phyloP scores from a whole-genome alignment of 2,329 filamentous ascomycete genomes.

The Zymoseptoria passerinii region DNA sequence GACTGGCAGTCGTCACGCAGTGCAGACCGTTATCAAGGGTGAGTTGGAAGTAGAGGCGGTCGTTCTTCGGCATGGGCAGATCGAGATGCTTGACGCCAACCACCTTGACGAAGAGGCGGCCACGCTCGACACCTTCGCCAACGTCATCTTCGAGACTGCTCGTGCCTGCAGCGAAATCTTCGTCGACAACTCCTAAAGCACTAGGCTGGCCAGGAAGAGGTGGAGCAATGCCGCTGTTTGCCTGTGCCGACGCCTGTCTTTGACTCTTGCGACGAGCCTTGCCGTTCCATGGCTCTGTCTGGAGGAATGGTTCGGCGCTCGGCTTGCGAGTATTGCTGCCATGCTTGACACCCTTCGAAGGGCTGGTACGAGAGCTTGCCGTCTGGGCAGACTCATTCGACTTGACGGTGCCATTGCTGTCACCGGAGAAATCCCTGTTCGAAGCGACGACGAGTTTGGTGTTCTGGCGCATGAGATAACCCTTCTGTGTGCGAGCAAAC shows the following conservation, averaged over 20 bases:
- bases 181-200: constrained; percentile 54
- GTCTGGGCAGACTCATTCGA: constrained; percentile 49
- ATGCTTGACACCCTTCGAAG: constrained; percentile 44
- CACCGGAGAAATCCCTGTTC: constrained; percentile 46
- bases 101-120: constrained; percentile 95
- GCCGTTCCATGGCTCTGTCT: constrained; percentile 92
- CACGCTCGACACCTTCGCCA: constrained; percentile 74
- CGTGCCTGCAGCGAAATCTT: constrained; percentile 54
- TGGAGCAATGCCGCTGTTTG: constrained; percentile 56
- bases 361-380: constrained; percentile 28
- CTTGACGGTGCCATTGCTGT: constrained; percentile 21
- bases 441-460: constrained; percentile 95
- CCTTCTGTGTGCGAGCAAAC: constrained; percentile 64
- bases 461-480: constrained; percentile 97
- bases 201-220: constrained; percentile 84
- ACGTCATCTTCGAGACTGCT: constrained; percentile 43
- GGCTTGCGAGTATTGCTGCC: constrained; percentile 67
- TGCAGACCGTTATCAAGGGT: constrained; percentile 98
- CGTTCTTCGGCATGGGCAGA: constrained; percentile 78
- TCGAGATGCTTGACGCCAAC: constrained; percentile 94
- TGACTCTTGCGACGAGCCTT: constrained; percentile 61
- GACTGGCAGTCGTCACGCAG: constrained; percentile 92
- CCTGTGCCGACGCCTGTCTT: constrained; percentile 44
- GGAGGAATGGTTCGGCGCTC: constrained; percentile 80
- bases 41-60: constrained; percentile 87